Evolutionary conservation across 768 basidiomycete species (phyloP).

Genomic region (Tulasnella sp.): DNA sequence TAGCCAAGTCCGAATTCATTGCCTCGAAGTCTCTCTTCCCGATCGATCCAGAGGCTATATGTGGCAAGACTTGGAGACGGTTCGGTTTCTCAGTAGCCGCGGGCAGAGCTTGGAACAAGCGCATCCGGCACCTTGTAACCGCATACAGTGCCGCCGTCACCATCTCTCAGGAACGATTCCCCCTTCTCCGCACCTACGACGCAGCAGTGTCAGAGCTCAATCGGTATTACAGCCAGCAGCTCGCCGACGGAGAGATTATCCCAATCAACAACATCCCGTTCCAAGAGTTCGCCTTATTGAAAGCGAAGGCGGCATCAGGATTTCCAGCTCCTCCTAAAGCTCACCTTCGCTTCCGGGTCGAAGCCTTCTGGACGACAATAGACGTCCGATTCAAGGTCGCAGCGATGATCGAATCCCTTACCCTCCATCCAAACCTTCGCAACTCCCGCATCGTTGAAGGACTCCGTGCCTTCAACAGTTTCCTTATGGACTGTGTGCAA

Average conservation of each 20-base stretch:
- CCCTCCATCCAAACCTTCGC: not conserved
- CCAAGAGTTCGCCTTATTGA: constrained; percentile 44
- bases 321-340: constrained; percentile 47
- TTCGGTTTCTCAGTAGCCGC: not conserved
- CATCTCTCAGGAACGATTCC: constrained; percentile 43
- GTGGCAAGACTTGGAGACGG: not conserved
- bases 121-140: constrained; percentile 27
- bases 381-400: constrained; percentile 46
- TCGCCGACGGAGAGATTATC: constrained; percentile 31
- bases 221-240: not conserved
- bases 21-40: constrained; percentile 7
- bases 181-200: constrained; percentile 55
- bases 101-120: not conserved
- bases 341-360: constrained; percentile 51
- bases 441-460: not conserved
- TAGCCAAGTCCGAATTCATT: not conserved
- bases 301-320: constrained; percentile 48
- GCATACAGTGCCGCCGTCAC: constrained; percentile 37
- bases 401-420: constrained; percentile 38
- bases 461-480: constrained; percentile 34
- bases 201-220: constrained; percentile 49
- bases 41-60: not conserved
- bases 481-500: constrained; percentile 42
- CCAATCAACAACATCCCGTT: constrained; percentile 32
- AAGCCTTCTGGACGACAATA: constrained; percentile 51